Percentiles rank a stretch among this genome's conserved stretches.
These are phyloP conservation scores for Beauveria scarabaeidicola DNA, from an alignment of 2,329 filamentous ascomycete species.

Conservation along the genomic window DNA sequence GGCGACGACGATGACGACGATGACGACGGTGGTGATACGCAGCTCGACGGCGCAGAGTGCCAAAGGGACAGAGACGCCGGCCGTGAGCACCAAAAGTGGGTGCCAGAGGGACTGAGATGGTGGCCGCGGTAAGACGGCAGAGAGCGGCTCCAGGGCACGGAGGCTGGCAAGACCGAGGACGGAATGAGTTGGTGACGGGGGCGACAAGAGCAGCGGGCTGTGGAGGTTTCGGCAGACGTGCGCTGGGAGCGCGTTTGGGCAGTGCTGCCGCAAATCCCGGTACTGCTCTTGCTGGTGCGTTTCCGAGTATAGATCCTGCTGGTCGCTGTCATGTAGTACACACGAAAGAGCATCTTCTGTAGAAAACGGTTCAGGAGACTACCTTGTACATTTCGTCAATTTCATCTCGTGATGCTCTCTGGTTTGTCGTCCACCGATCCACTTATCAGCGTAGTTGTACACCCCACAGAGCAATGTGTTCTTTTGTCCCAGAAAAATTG, in stretches of 20 bases:
- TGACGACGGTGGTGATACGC: background rate
- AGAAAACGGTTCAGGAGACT: background rate
- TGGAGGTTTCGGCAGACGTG: slow-evolving; percentile 32
- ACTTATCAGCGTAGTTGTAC: background rate
- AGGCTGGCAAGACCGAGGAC: background rate
- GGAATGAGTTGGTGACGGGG: background rate
- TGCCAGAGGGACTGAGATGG: too few relatives aligned
- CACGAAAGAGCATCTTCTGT: background rate
- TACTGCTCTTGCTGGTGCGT: slow-evolving; percentile 31
- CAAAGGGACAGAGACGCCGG: background rate
- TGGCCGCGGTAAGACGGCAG: background rate
- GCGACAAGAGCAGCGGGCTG: background rate
- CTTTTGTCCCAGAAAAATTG: too few relatives aligned
- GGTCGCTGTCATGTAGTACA: background rate
- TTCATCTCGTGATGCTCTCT: background rate
- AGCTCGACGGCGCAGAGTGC: background rate
- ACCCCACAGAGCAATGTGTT: background rate
- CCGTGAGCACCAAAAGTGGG: too few relatives aligned
- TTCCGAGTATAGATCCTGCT: slow-evolving; percentile 27
- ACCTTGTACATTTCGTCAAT: background rate
- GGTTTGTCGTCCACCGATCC: background rate
- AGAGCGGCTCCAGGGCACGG: background rate
- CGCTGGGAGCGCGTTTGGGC: slow-evolving; percentile 30
- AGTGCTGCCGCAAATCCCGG: slow-evolving; percentile 31
- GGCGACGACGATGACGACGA: background rate